Base-by-base conservation (phyloP, 2,329 filamentous ascomycete species). In the Akanthomyces muscarius region DNA sequence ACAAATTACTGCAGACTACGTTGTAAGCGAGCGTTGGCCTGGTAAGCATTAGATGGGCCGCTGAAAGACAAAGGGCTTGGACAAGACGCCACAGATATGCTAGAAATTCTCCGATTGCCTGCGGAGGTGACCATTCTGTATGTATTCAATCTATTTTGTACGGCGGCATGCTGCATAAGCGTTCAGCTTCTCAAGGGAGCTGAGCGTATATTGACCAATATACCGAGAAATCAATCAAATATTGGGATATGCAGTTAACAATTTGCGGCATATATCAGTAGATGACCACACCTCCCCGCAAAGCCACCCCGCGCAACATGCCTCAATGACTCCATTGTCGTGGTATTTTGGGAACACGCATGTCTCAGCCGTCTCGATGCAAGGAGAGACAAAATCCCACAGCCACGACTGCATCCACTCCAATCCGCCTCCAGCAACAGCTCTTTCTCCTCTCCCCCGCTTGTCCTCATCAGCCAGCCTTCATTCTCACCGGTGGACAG, bases 281-380 rank as follows among this genome's bases (percentile, higher is more conserved):
- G 33, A 41, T 23, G 41, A 58, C n/a, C 3, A 42, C 53, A 56
- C 28, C 41, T 11, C n/a, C 25, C 8, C 21, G 30, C 44, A 33
- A n/a, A 59, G 44, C 45, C 16, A 42, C 7, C 21, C 25, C 44
- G 18, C 13, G 30, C 28, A 57, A 38, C 14, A 28, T 48, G 11
- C 25, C 33, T n/a, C 28, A 18, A n/a, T 4, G 28, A 50, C n/a
- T 58, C 21, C 44, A 41, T 11, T 38, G 6, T 21, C 33, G 38
- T n/a, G 30, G 18, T 42, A 48, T 25, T 1, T 30, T 53, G 21
- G 30, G 33, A 41, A 23, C 14, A 41, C 4, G 21, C 33, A 58
- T 58, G 30, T 41, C 44, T 50, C 21, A 50, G 55, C 55, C 44
- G 38, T 41, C 18, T 38, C 44, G 33, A 59, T 59, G 44, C 33